phyloP scores from a whole-genome alignment of 768 basidiomycete genomes.

The Hortiboletus flavorubellus region DNA sequence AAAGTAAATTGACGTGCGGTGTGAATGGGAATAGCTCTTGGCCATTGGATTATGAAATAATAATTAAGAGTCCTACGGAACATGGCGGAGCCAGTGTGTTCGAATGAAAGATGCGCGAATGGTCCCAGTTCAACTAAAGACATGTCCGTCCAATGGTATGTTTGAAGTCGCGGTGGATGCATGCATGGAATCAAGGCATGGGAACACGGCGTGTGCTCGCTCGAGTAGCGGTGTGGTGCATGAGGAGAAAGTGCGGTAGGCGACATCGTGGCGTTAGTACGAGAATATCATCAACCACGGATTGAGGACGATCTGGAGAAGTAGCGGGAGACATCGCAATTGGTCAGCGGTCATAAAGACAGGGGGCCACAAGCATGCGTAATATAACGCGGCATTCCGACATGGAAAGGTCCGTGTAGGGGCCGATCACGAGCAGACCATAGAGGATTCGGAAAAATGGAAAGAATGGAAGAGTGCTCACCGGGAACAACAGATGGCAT shows the following conservation, averaged over 20 bases:
- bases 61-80: conserved; percentile 15
- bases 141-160: conserved; percentile 12
- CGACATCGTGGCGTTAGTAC: conserved; percentile 28
- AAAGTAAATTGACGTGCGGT: conserved; percentile 4
- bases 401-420: conserved; percentile 25
- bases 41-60: conserved; percentile 12
- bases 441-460: background rate
- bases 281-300: conserved; percentile 89
- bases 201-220: background rate
- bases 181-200: background rate
- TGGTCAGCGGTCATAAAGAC: conserved; percentile 13
- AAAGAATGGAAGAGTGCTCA: conserved; percentile 36
- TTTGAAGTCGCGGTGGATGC: background rate
- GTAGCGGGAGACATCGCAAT: background rate
- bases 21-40: background rate
- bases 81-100: background rate
- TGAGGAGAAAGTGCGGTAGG: conserved; percentile 8
- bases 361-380: background rate
- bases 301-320: conserved; percentile 69
- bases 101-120: background rate
- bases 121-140: conserved; percentile 3
- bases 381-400: conserved; percentile 4
- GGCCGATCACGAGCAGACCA: background rate
- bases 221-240: background rate
- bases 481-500: conserved; percentile 75